Conservation (phyloP, 768 basidiomycete species). For the Xerocomellus intermedius region DNA sequence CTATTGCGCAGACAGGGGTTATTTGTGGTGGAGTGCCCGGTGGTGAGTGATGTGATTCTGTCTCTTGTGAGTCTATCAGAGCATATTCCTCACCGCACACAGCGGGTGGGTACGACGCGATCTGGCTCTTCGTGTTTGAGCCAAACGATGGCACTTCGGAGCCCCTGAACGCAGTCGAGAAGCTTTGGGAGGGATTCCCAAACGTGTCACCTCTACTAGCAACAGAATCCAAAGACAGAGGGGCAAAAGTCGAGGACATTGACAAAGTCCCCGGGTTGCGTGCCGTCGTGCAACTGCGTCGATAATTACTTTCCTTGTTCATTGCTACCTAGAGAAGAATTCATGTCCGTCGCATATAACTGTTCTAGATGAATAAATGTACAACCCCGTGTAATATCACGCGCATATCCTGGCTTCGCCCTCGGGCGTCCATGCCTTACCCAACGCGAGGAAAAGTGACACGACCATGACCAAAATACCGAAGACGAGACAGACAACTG, state of each 20-base stretch:
- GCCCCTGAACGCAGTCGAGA: conserved; percentile 62
- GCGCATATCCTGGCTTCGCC: conserved; percentile 72
- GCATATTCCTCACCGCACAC: conserved; percentile 2
- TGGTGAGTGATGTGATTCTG: conserved; percentile 53
- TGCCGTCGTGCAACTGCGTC: conserved; percentile 33
- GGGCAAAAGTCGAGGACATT: conserved; percentile 61
- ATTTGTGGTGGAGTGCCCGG: conserved; percentile 96
- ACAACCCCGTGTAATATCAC: conserved; percentile 34
- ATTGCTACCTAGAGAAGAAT: conserved; percentile 7
- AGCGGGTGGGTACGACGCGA: conserved; percentile 98
- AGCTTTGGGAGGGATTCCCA: conserved; percentile 61
- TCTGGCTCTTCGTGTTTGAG: conserved; percentile 87
- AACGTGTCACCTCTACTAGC: conserved; percentile 71
- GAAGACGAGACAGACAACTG: conserved; percentile 68
- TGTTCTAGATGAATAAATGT: conserved; percentile 22
- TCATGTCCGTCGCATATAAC: conserved; percentile 4
- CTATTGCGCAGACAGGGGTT: conserved; percentile 75
- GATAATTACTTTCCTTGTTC: conserved; percentile 4
- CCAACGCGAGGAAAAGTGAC: conserved; percentile 73
- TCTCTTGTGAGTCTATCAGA: background rate
- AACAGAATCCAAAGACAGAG: conserved; percentile 65
- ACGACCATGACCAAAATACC: conserved; percentile 75
- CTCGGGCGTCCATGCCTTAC: conserved; percentile 74
- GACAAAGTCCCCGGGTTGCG: conserved; percentile 56
- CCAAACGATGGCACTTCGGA: conserved; percentile 46